These are phyloP conservation scores for Nemania sp. DNA, from an alignment of 2,329 filamentous ascomycete species.

Conservation along the genomic window DNA sequence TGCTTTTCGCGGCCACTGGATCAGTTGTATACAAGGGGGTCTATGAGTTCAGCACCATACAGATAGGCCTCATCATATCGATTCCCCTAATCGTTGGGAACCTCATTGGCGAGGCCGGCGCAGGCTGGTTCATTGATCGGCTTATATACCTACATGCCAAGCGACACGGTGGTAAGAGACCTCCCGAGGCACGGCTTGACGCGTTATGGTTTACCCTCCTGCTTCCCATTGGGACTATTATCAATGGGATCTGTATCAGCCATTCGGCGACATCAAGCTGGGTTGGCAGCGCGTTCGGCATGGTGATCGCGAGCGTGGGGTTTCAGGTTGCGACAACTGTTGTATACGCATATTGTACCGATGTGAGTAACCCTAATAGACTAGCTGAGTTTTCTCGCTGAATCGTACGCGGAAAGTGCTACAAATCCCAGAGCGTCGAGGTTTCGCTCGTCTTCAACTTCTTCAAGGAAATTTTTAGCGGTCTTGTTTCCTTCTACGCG, in stretches of 20 bases:
- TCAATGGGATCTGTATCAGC: constrained; percentile 39
- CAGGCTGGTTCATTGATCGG: constrained; percentile 24
- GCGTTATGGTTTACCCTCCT: constrained; percentile 49
- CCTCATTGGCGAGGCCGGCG: constrained; percentile 21
- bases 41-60: constrained; percentile 13
- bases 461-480: constrained; percentile 14
- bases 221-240: constrained; percentile 45
- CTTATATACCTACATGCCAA: constrained; percentile 41
- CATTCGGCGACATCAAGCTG: constrained; percentile 13
- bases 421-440: constrained; percentile 17
- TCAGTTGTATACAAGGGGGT: constrained; percentile 24
- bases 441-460: constrained; percentile 18
- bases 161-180: constrained; percentile 44
- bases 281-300: constrained; percentile 17
- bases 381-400: constrained; percentile 2
- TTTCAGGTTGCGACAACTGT: constrained; percentile 18
- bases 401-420: constrained; percentile 11
- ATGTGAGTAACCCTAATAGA: not conserved
- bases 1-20: constrained; percentile 21
- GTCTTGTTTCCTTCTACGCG: constrained; percentile 18
- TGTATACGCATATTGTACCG: constrained; percentile 17
- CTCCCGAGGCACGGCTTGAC: constrained; percentile 51
- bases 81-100: constrained; percentile 22
- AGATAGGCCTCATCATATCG: constrained; percentile 19
- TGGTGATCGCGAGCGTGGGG: constrained; percentile 10